Evolutionary conservation across 192 early-diverging fungal species (phyloP).

Genomic region (Gamsiella multidivaricata): DNA sequence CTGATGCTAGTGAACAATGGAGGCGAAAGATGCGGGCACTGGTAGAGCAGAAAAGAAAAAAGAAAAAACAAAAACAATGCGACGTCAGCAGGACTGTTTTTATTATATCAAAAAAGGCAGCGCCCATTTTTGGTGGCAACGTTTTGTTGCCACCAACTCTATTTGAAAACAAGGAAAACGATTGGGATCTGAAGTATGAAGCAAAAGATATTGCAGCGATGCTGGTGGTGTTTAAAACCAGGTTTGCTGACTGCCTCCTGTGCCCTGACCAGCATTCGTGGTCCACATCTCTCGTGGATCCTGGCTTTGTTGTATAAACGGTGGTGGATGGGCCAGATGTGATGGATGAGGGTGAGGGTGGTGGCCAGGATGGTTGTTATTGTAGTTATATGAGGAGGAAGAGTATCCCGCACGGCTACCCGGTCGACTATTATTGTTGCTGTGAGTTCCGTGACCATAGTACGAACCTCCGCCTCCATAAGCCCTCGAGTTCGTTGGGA

Average conservation of each 20-base stretch:
- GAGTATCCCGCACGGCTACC: constrained; percentile 39
- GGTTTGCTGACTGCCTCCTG: constrained; percentile 44
- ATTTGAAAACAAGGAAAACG: too few species aligned
- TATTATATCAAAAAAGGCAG: neutral
- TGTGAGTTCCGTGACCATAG: constrained; percentile 5
- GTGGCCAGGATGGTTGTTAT: constrained; percentile 14
- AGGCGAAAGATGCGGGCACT: neutral
- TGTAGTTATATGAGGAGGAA: constrained; percentile 19
- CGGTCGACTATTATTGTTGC: constrained; percentile 41
- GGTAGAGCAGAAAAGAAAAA: constrained; percentile 13
- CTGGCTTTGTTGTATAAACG: constrained; percentile 28
- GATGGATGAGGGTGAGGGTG: constrained; percentile 8
- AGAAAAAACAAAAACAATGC: constrained; percentile 1
- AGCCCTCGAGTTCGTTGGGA: constrained; percentile 31
- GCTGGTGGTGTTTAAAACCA: constrained; percentile 48
- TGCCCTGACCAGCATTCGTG: constrained; percentile 37
- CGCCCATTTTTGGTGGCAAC: too few species aligned
- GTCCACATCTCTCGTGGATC: constrained; percentile 56
- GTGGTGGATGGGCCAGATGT: constrained; percentile 4
- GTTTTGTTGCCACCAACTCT: too few species aligned
- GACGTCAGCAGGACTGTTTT: constrained; percentile 8
- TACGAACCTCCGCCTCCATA: constrained; percentile 40
- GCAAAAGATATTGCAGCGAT: too few species aligned
- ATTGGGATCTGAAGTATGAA: too few species aligned
- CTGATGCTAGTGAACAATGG: neutral